These are phyloP conservation scores for Xenoacremonium recifei DNA, from an alignment of 2,329 filamentous ascomycete species.

Conservation along the genomic window DNA sequence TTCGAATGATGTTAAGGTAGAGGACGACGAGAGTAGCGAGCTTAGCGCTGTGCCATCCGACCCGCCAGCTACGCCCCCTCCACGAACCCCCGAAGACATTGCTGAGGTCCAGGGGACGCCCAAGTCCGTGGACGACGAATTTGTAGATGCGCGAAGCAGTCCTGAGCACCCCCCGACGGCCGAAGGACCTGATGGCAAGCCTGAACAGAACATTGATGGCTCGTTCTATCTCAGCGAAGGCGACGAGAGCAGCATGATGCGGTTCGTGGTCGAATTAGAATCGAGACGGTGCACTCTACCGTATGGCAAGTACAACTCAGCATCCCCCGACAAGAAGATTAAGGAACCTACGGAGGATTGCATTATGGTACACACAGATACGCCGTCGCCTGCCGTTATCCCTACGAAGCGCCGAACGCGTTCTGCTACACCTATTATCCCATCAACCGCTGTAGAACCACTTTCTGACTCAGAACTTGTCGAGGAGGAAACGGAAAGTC, in stretches of 20 bases:
- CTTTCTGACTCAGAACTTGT: constrained; percentile 5
- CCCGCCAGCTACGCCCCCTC: constrained; percentile 16
- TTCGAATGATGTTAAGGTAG: not conserved
- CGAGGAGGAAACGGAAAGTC: constrained; percentile 10
- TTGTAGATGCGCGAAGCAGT: constrained; percentile 49
- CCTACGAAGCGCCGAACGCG: constrained; percentile 11
- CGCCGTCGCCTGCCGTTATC: constrained; percentile 14
- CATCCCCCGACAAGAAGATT: constrained; percentile 13
- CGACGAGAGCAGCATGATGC: constrained; percentile 47
- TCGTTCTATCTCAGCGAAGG: constrained; percentile 43
- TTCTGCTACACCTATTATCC: constrained; percentile 15
- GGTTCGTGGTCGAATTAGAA: constrained; percentile 50
- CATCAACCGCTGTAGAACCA: constrained; percentile 21
- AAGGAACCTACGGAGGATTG: constrained; percentile 9
- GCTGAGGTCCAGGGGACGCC: constrained; percentile 33
- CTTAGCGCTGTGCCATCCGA: not conserved
- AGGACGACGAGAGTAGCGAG: not conserved
- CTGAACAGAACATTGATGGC: constrained; percentile 19
- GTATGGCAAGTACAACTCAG: constrained; percentile 13
- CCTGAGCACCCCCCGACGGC: constrained; percentile 28
- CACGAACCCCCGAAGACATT: constrained; percentile 7
- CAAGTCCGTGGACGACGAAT: constrained; percentile 45
- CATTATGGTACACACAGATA: constrained; percentile 22
- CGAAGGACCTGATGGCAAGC: constrained; percentile 3
- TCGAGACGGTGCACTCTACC: constrained; percentile 34